phyloP scores from a whole-genome alignment of 2,329 filamentous ascomycete genomes.

The Dendrostoma leiphaemia region DNA sequence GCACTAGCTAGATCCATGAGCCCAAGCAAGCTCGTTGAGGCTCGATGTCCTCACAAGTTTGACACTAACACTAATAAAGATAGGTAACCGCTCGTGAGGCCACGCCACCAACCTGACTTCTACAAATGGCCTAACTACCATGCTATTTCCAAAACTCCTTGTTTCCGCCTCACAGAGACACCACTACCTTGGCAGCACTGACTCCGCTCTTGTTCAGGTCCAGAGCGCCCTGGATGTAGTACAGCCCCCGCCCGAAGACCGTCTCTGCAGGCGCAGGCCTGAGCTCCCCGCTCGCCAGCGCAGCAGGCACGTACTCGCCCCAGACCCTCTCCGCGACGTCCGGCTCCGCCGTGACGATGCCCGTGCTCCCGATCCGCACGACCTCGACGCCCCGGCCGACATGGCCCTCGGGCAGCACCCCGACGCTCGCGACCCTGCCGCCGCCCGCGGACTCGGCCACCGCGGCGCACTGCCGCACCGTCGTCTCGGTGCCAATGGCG shows the following conservation, averaged over 20 bases:
- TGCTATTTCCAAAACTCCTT: not conserved
- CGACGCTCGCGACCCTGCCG: constrained; percentile 6
- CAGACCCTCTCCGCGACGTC: constrained; percentile 6
- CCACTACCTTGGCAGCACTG: constrained; percentile 37
- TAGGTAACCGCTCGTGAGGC: no score
- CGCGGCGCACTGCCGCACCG: constrained; percentile 4
- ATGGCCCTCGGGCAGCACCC: not conserved
- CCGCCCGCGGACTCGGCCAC: not conserved
- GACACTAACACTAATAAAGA: no score
- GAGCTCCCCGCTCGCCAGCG: constrained; percentile 25
- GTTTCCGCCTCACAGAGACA: constrained; percentile 18
- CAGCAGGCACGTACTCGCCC: constrained; percentile 26
- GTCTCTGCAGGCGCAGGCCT: constrained; percentile 24
- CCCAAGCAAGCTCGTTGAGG: no score
- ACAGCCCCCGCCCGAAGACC: constrained; percentile 28
- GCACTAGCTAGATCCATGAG: no score
- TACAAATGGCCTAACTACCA: not conserved
- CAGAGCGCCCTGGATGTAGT: constrained; percentile 28
- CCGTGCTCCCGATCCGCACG: not conserved
- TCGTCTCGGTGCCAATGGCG: constrained; percentile 10
- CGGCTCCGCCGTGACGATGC: constrained; percentile 2
- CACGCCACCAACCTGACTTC: no score
- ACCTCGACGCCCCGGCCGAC: not conserved
- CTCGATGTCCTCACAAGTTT: no score
- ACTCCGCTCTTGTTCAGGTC: constrained; percentile 30